phyloP scores from a whole-genome alignment of 2,329 filamentous ascomycete genomes.

The Ceratocystis albifundus region DNA sequence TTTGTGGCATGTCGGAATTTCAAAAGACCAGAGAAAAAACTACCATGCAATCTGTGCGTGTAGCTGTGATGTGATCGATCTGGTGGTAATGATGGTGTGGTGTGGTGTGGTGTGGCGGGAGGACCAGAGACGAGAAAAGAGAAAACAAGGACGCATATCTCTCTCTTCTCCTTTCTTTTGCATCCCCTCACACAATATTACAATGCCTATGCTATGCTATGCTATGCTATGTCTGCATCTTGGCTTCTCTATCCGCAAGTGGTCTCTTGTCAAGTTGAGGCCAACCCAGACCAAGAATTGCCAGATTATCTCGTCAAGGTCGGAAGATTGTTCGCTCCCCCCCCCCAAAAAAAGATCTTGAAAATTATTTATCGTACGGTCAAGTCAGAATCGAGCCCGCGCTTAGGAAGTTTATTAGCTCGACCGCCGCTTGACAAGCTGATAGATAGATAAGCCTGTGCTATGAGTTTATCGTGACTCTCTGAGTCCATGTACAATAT shows the following conservation, averaged over 20 bases:
- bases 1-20: slow-evolving; percentile 9
- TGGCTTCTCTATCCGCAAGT: not conserved
- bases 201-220: too few species aligned
- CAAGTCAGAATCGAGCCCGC: not conserved
- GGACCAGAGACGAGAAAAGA: too few species aligned
- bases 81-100: not conserved
- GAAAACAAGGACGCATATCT: not conserved
- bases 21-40: not conserved
- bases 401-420: not conserved
- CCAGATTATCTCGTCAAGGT: not conserved
- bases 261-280: not conserved
- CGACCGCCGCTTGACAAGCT: not conserved
- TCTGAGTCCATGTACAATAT: not conserved
- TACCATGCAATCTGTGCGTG: not conserved
- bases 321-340: slow-evolving; percentile 1
- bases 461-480: not conserved
- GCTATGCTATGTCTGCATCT: not conserved
- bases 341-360: too few species aligned
- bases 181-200: not conserved
- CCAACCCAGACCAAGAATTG: not conserved
- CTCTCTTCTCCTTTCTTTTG: not conserved
- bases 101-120: not conserved
- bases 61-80: not conserved
- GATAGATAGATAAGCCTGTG: not conserved
- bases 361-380: not conserved